Conservation (phyloP, 352 stramenopile genomes). For the Pythium volutum region DNA sequence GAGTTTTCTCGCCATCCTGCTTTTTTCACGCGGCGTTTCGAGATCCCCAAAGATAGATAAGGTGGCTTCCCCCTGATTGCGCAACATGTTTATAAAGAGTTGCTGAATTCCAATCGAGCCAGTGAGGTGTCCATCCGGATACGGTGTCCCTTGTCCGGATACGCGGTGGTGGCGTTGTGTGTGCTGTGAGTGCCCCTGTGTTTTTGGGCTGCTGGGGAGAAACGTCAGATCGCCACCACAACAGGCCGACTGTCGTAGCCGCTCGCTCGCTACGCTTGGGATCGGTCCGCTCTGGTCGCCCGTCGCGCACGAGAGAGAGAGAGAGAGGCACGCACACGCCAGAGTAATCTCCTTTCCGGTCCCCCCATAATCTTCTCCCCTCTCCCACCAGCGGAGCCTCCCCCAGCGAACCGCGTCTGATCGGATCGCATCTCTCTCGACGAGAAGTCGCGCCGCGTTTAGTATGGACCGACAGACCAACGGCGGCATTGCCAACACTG, state of each 20-base stretch:
- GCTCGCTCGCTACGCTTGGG: constrained; percentile 6
- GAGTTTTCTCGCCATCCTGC: neutral
- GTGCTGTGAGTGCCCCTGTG: too few relatives aligned
- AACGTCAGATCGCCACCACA: constrained; percentile 27
- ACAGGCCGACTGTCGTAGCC: constrained; percentile 3
- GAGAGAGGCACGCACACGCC: neutral
- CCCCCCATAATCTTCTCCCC: neutral
- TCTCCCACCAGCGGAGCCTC: neutral
- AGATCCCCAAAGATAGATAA: constrained; percentile 23
- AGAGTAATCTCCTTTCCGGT: too few relatives aligned
- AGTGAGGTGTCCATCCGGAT: constrained; percentile 21
- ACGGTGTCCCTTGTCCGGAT: constrained; percentile 18
- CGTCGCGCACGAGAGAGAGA: too few relatives aligned
- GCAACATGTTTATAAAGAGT: constrained; percentile 10
- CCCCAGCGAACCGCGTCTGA: neutral
- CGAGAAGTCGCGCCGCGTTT: neutral
- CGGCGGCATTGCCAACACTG: neutral
- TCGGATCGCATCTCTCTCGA: neutral
- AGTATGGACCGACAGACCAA: constrained; percentile 1
- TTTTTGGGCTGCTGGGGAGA: constrained; percentile 16
- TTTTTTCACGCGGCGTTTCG: constrained; percentile 18
- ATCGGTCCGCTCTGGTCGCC: neutral
- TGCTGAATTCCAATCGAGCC: constrained; percentile 20
- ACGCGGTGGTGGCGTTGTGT: constrained; percentile 5
- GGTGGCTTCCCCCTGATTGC: constrained; percentile 2